Percentiles rank a stretch among this genome's conserved stretches.
Conservation (phyloP, 495 filamentous ascomycete genomes). For the Daldinia childiae region DNA sequence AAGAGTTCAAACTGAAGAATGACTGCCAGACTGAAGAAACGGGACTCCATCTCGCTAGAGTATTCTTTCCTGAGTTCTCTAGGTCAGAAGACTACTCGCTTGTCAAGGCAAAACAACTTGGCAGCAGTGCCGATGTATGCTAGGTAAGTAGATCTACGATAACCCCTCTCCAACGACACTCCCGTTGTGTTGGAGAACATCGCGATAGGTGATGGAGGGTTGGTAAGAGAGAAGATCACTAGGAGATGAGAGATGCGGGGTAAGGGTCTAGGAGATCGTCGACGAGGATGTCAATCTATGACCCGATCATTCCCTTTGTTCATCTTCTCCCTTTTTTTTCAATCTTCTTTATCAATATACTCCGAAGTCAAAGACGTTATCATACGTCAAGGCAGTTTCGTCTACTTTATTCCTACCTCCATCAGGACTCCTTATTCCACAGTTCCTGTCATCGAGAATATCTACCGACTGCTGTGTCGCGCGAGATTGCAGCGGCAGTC, state of each 20-base stretch:
- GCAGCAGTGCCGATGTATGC: constrained; percentile 23
- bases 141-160: constrained; percentile 32
- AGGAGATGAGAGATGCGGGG: constrained; percentile 41
- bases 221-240: constrained; percentile 17
- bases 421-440: constrained; percentile 11
- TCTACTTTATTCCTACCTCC: constrained; percentile 5
- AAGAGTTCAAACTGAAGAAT: background rate
- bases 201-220: constrained; percentile 20
- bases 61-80: background rate
- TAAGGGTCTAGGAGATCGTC: constrained; percentile 36
- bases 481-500: constrained; percentile 35
- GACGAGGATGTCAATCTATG: constrained; percentile 28
- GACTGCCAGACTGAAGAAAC: constrained; percentile 13
- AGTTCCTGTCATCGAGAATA: constrained; percentile 9
- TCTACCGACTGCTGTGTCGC: constrained; percentile 39
- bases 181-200: constrained; percentile 37
- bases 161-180: constrained; percentile 6
- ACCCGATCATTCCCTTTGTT: constrained; percentile 27
- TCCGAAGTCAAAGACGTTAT: constrained; percentile 4
- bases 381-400: constrained; percentile 24
- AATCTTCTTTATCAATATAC: constrained; percentile 13
- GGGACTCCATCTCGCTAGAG: constrained; percentile 18
- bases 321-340: constrained; percentile 10
- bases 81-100: constrained; percentile 29
- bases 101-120: constrained; percentile 14